A percentile compares a stretch with the other conserved stretches of the same genome.
Evolutionary conservation across 306 rosid species (phyloP).

Genomic region (Quercus parvula): DNA sequence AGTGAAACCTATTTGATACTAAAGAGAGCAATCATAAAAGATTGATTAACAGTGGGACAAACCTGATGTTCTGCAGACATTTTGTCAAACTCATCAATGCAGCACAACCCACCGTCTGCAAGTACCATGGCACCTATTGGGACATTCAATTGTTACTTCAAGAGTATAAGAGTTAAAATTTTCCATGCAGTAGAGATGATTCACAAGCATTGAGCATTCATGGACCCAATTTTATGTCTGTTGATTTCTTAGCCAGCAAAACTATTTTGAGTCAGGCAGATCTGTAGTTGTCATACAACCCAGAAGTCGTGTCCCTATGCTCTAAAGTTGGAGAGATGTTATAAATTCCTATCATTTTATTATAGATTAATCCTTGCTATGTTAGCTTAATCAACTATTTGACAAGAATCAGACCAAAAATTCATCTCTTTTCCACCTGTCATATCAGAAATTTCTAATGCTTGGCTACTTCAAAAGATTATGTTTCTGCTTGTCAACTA

Average conservation of each 20-base stretch:
- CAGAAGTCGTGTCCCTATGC: neutral
- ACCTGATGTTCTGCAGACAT: conserved; percentile 98
- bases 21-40: conserved; percentile 19
- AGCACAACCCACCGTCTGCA: conserved; percentile 94
- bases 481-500: neutral
- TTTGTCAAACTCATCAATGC: conserved; percentile 91
- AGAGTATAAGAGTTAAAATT: conserved; percentile 9
- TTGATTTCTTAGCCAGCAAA: neutral
- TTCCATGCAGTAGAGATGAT: neutral
- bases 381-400: conserved; percentile 16
- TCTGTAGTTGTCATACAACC: neutral
- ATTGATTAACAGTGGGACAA: conserved; percentile 31
- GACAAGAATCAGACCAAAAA: conserved; percentile 16
- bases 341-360: neutral
- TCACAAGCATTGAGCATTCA: neutral
- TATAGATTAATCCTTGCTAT: neutral
- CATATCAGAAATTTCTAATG: conserved; percentile 19
- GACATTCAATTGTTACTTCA: conserved; percentile 21
- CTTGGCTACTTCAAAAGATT: conserved; percentile 22
- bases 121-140: conserved; percentile 88
- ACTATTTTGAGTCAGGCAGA: neutral
- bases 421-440: neutral
- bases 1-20: conserved; percentile 18
- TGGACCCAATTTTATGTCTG: neutral
- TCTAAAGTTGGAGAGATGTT: neutral